Evolutionary conservation across 305 asterid species (phyloP).

Genomic region (Rubia peregrina): DNA sequence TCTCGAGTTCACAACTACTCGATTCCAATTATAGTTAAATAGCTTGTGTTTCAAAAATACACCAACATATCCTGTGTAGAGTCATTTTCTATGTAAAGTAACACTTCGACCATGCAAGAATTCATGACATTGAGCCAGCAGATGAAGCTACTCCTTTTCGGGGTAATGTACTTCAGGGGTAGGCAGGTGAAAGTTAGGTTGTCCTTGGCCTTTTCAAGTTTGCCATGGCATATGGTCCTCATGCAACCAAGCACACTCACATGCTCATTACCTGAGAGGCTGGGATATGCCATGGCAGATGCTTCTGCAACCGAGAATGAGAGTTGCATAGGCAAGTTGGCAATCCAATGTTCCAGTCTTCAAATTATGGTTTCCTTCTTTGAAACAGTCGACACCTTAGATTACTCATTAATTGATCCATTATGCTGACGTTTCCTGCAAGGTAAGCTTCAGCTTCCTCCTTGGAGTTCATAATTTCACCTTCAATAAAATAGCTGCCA

Average conservation of each 20-base stretch:
- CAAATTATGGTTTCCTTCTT: slow-evolving; percentile 25
- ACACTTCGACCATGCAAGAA: not conserved
- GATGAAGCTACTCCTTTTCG: too few species aligned
- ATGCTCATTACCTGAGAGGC: not conserved
- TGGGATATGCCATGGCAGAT: not conserved
- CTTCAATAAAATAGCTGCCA: slow-evolving; percentile 47
- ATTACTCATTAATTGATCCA: slow-evolving; percentile 44
- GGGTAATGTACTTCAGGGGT: not conserved
- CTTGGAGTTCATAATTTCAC: slow-evolving; percentile 40
- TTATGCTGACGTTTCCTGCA: slow-evolving; percentile 38
- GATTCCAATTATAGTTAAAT: too few species aligned
- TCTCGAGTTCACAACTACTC: too few species aligned
- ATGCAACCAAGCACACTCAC: not conserved
- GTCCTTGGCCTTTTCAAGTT: not conserved
- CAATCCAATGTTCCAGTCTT: slow-evolving; percentile 1
- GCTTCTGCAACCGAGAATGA: not conserved
- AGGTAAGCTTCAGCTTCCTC: slow-evolving; percentile 61
- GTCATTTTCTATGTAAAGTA: not conserved
- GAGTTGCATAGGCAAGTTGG: not conserved
- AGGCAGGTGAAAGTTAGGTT: not conserved
- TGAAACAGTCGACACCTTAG: slow-evolving; percentile 56
- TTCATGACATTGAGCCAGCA: too few species aligned
- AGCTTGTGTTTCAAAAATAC: too few species aligned
- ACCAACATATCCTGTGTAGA: too few species aligned
- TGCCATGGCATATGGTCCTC: too few species aligned